Conservation (phyloP, 2,329 filamentous ascomycete genomes). For the Curvularia lunata region DNA sequence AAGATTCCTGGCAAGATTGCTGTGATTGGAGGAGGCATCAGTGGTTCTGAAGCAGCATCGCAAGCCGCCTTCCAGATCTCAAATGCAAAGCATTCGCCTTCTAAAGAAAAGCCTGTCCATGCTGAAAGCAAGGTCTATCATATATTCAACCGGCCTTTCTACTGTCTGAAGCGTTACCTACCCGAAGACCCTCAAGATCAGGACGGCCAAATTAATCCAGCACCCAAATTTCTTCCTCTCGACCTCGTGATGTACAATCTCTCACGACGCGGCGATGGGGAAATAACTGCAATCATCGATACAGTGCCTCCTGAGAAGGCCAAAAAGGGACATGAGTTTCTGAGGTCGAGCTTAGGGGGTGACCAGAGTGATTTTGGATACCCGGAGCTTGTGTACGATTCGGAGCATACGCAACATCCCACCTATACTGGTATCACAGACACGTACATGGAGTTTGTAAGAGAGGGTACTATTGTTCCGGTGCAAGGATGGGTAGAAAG, state of each 20-base stretch:
- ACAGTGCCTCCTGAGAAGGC: constrained; percentile 67
- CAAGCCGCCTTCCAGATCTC: constrained; percentile 76
- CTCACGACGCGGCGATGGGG: constrained; percentile 62
- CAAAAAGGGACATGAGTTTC: constrained; percentile 58
- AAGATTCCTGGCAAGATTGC: constrained; percentile 64
- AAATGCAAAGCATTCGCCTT: constrained; percentile 63
- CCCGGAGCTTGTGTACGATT: constrained; percentile 48
- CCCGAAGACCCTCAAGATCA: constrained; percentile 40
- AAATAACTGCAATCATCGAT: constrained; percentile 68
- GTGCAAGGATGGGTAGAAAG: constrained; percentile 46
- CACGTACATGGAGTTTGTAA: constrained; percentile 75
- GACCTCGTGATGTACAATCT: constrained; percentile 77
- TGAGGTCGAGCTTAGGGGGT: constrained; percentile 52
- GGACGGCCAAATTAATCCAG: constrained; percentile 48
- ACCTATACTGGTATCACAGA: constrained; percentile 74
- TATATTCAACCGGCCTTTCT: constrained; percentile 71
- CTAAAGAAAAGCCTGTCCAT: constrained; percentile 30
- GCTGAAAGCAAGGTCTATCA: constrained; percentile 67
- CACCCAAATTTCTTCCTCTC: constrained; percentile 70
- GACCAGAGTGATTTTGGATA: constrained; percentile 53
- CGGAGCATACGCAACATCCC: constrained; percentile 57
- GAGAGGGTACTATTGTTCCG: constrained; percentile 60
- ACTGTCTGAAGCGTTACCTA: constrained; percentile 68
- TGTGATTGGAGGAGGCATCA: constrained; percentile 82
- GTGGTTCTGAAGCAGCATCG: constrained; percentile 77